Evolutionary conservation across 116 monocot genomes (phyloP).

Genomic region (Cymodocea nodosa): DNA sequence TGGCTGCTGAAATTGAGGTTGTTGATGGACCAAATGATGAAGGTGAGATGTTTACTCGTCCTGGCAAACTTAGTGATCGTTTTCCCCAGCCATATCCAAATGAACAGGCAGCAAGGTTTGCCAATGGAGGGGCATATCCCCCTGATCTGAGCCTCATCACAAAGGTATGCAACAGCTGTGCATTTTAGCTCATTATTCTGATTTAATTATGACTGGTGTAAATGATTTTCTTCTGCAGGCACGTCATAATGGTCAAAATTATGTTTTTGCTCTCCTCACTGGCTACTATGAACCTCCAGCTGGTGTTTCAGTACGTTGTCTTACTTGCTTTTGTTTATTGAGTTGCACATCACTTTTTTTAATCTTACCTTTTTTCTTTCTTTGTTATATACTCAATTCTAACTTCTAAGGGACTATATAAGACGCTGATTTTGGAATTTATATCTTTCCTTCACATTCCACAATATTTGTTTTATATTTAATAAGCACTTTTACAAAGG

Average conservation of each 20-base stretch:
- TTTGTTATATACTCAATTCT: too few relatives aligned
- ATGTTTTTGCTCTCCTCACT: slow-evolving; percentile 90
- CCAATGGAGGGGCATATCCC: slow-evolving; percentile 97
- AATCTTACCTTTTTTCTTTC: too few relatives aligned
- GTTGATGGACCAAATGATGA: slow-evolving; percentile 96
- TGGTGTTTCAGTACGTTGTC: slow-evolving; percentile 47
- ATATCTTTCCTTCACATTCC: too few relatives aligned
- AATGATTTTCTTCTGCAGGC: slow-evolving; percentile 34
- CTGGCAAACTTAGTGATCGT: slow-evolving; percentile 90
- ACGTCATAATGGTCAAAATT: slow-evolving; percentile 91
- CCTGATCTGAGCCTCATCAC: slow-evolving; percentile 91
- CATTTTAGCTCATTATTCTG: neutral
- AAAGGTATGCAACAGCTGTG: slow-evolving; percentile 32
- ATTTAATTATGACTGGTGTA: neutral
- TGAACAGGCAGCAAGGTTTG: slow-evolving; percentile 91
- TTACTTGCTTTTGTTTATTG: neutral
- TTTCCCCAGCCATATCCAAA: slow-evolving; percentile 88
- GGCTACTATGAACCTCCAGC: slow-evolving; percentile 96
- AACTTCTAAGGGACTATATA: too few relatives aligned
- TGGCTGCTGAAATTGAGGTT: slow-evolving; percentile 98
- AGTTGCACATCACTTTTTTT: neutral
- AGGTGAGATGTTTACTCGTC: slow-evolving; percentile 95
- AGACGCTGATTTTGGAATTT: too few relatives aligned
- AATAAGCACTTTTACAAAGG: too few relatives aligned
- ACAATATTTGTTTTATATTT: too few relatives aligned